Evolutionary conservation across 2,329 filamentous ascomycete genomes (phyloP).

Genomic region (Pseudocercospora fuligena): DNA sequence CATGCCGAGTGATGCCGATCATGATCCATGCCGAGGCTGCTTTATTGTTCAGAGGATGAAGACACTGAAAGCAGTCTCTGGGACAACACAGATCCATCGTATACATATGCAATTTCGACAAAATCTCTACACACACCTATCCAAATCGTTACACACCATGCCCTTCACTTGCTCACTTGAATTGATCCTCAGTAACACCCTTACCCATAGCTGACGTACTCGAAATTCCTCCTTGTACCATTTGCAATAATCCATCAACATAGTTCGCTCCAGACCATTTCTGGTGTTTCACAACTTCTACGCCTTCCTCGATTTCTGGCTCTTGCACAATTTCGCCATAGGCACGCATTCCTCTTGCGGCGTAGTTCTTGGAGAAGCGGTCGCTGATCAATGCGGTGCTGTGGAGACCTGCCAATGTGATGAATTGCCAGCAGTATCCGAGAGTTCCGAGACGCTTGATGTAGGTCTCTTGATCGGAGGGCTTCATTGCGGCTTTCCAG

Average conservation of each 20-base stretch:
- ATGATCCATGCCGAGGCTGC: not conserved
- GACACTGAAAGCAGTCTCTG: not conserved
- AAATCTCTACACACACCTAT: not conserved
- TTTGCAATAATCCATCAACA: conserved; percentile 92
- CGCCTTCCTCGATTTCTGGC: conserved; percentile 87
- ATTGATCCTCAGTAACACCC: conserved; percentile 98
- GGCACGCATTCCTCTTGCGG: conserved; percentile 77
- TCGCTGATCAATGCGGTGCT: conserved; percentile 92
- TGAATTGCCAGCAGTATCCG: conserved; percentile 99
- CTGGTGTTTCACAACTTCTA: conserved; percentile 98
- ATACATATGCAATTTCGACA: not conserved
- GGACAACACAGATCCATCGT: not conserved
- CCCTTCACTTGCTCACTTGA: conserved; percentile 48
- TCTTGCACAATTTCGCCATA: conserved; percentile 98
- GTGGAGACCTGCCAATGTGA: conserved; percentile 96
- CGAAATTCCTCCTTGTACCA: conserved; percentile 92
- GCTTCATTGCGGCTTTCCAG: conserved; percentile 97
- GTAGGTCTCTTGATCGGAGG: conserved; percentile 93
- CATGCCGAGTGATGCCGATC: not conserved
- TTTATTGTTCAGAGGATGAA: not conserved
- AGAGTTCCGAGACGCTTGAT: conserved; percentile 84
- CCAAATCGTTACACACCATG: not conserved
- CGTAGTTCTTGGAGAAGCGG: conserved; percentile 83
- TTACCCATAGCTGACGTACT: conserved; percentile 95
- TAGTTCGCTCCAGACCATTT: conserved; percentile 98